These are phyloP conservation scores for Fusarium sp. DNA, from an alignment of 2,329 filamentous ascomycete species.

Conservation along the genomic window DNA sequence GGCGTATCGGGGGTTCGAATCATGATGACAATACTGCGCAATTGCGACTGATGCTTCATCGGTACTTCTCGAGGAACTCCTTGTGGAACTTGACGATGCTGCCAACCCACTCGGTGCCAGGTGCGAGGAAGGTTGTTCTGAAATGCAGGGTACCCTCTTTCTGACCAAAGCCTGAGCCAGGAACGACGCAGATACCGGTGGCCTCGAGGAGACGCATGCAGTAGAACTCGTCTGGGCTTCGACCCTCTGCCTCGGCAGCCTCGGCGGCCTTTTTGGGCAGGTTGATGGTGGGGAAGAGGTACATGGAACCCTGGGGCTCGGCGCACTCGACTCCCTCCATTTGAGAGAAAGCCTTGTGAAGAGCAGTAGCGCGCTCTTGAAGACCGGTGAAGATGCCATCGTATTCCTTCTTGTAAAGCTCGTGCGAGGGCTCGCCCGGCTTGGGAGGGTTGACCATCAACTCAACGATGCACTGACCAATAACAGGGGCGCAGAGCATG, in stretches of 20 bases:
- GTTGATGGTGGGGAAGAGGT: constrained; percentile 94
- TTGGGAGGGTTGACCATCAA: constrained; percentile 96
- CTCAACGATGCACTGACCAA: constrained; percentile 96
- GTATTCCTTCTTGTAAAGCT: constrained; percentile 87
- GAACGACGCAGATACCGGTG: constrained; percentile 93
- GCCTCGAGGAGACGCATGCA: constrained; percentile 88
- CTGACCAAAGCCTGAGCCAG: constrained; percentile 93
- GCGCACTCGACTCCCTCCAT: constrained; percentile 98
- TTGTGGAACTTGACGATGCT: constrained; percentile 89
- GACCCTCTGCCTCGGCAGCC: constrained; percentile 77
- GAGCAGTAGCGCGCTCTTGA: constrained; percentile 78
- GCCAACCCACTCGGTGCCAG: constrained; percentile 93
- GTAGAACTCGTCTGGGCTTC: constrained; percentile 90
- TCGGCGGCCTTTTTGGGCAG: constrained; percentile 78
- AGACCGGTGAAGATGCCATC: constrained; percentile 81
- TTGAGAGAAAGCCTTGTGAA: constrained; percentile 88
- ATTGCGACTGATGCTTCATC: constrained; percentile 45
- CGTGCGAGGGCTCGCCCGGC: constrained; percentile 82
- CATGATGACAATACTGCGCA: background rate
- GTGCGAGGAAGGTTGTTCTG: constrained; percentile 94
- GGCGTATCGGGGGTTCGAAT: background rate
- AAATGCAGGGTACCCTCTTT: constrained; percentile 92
- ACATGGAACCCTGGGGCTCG: constrained; percentile 94
- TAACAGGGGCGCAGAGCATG: constrained; percentile 92
- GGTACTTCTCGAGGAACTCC: constrained; percentile 87